These are phyloP conservation scores for Hanseniaspora singularis DNA, from an alignment of 805 yeast genomes.

Conservation along the genomic window DNA sequence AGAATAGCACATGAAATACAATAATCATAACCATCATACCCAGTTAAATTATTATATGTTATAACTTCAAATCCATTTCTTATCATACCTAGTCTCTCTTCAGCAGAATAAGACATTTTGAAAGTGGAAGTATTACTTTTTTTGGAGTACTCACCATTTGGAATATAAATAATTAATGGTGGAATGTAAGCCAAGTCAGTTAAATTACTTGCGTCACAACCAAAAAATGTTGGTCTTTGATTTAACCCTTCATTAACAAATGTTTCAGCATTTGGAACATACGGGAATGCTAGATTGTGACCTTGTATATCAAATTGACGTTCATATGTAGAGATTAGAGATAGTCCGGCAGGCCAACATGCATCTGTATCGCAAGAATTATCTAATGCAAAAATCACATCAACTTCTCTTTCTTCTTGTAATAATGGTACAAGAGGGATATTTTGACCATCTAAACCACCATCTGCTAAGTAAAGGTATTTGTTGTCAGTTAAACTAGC, in stretches of 20 bases:
- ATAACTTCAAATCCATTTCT: constrained; percentile 64
- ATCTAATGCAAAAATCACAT: constrained; percentile 54
- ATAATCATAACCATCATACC: constrained; percentile 55
- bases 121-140: constrained; percentile 63
- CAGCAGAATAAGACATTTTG: constrained; percentile 47
- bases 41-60: constrained; percentile 52
- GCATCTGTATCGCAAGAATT: constrained; percentile 52
- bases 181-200: constrained; percentile 46
- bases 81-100: constrained; percentile 48
- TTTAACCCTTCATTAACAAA: constrained; percentile 52
- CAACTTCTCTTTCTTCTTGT: constrained; percentile 47
- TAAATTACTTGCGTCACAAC: constrained; percentile 58
- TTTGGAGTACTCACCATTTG: constrained; percentile 57
- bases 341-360: constrained; percentile 57
- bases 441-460: constrained; percentile 58
- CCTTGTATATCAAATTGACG: constrained; percentile 48
- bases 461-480: constrained; percentile 49
- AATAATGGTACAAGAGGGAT: constrained; percentile 54
- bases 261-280: constrained; percentile 59
- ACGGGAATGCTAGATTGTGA: constrained; percentile 57
- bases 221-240: constrained; percentile 66
- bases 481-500: constrained; percentile 32
- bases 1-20: constrained; percentile 78
- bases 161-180: constrained; percentile 66
- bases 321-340: constrained; percentile 43